A percentile compares a stretch with the other conserved stretches of the same genome.
Evolutionary conservation across 208 protist genomes (phyloP).

Genomic region (Borovskyia barvae): DNA sequence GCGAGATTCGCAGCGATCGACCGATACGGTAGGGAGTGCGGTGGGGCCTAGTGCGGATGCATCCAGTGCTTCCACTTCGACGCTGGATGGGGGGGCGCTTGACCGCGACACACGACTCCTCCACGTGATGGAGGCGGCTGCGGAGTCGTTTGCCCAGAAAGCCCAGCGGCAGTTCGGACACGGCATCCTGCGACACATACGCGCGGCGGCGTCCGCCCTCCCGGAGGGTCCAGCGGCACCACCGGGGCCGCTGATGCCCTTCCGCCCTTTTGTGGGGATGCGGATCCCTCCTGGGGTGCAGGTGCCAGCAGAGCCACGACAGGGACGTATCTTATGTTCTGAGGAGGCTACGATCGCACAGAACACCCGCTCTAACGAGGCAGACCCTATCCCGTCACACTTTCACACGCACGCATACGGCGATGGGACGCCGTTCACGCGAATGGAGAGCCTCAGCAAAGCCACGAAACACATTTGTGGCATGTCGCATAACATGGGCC

Average conservation of each 20-base stretch:
- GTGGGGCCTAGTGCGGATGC: neutral
- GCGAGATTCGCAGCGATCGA: too few species aligned
- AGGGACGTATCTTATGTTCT: slow-evolving; percentile 26
- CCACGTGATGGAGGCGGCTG: slow-evolving; percentile 56
- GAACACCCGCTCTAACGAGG: neutral
- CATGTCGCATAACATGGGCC: slow-evolving; percentile 76
- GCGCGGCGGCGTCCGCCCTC: neutral
- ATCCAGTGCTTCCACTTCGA: neutral
- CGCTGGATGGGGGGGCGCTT: slow-evolving; percentile 5
- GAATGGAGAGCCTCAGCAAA: slow-evolving; percentile 17
- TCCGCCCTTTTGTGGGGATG: slow-evolving; percentile 66
- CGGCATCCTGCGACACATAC: slow-evolving; percentile 43
- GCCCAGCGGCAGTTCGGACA: slow-evolving; percentile 61
- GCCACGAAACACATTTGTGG: slow-evolving; percentile 30
- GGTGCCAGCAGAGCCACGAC: slow-evolving; percentile 36
- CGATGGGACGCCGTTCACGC: slow-evolving; percentile 29
- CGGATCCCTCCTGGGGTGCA: slow-evolving; percentile 55
- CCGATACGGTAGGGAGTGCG: too few species aligned
- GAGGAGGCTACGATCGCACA: slow-evolving; percentile 13
- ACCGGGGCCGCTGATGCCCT: slow-evolving; percentile 63
- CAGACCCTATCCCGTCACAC: slow-evolving; percentile 9
- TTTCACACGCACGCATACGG: slow-evolving; percentile 25
- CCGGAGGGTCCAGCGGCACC: slow-evolving; percentile 26
- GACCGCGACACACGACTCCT: slow-evolving; percentile 54
- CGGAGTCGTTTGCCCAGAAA: slow-evolving; percentile 45